Conservation (phyloP, 352 stramenopile genomes). For the Phytophthora chlamydospora region DNA sequence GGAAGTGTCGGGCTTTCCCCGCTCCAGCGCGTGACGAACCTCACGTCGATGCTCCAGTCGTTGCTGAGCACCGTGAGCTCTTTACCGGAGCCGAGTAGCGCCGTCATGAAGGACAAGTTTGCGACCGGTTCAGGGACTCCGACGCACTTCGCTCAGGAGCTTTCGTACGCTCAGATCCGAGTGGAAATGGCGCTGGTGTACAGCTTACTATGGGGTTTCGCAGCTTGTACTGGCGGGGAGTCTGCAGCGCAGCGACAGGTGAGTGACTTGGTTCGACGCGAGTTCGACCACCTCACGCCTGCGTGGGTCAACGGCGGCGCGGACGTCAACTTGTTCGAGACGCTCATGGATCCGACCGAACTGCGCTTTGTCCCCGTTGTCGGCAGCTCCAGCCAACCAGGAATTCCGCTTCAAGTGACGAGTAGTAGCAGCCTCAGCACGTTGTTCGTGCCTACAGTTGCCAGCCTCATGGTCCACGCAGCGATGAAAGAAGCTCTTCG, state of each 20-base stretch:
- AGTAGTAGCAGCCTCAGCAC: slow-evolving; percentile 10
- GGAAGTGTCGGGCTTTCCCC: slow-evolving; percentile 25
- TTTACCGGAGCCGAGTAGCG: slow-evolving; percentile 7
- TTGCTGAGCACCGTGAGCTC: slow-evolving; percentile 35
- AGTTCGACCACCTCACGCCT: slow-evolving; percentile 36
- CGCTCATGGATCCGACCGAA: slow-evolving; percentile 35
- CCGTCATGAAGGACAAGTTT: background rate
- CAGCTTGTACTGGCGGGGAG: slow-evolving; percentile 27
- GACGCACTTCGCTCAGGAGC: slow-evolving; percentile 1
- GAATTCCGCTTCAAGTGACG: background rate
- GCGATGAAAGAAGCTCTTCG: slow-evolving; percentile 48
- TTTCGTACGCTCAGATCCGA: slow-evolving; percentile 19
- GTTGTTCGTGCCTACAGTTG: slow-evolving; percentile 50
- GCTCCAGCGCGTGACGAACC: slow-evolving; percentile 51
- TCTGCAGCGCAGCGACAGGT: slow-evolving; percentile 32
- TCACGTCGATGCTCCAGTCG: slow-evolving; percentile 54
- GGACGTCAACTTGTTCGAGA: slow-evolving; percentile 51
- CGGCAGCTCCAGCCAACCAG: background rate
- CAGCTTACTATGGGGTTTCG: slow-evolving; percentile 61
- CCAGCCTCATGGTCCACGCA: slow-evolving; percentile 52
- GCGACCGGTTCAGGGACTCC: background rate
- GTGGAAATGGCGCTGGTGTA: slow-evolving; percentile 65
- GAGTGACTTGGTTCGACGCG: slow-evolving; percentile 35
- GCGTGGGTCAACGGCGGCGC: slow-evolving; percentile 26
- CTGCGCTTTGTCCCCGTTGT: slow-evolving; percentile 38